Base-by-base conservation (phyloP, 2,329 filamentous ascomycete genomes). In the Alternaria alternata region DNA sequence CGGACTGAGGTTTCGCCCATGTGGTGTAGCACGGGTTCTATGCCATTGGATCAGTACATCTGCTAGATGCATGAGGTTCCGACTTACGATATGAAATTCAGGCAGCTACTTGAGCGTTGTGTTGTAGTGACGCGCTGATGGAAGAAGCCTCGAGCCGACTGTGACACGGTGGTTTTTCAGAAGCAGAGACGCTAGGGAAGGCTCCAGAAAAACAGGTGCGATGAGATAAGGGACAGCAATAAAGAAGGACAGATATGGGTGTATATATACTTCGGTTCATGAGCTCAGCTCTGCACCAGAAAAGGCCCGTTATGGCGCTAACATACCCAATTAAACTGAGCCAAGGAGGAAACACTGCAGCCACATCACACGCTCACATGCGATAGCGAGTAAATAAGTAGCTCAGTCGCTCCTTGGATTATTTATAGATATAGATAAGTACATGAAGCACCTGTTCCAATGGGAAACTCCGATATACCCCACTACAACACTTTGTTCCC, bases 161-260 rank as follows among this genome's bases (percentile, higher is more conserved):
- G 5, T 3, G 16, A 16, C 1, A n/a, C 14, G 16, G 16, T 16
- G 6, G 12, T n/a, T 12, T 12, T 36, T 36, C 6, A 16, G 5
- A 5, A 16, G 12, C 16, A 36, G 34, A 7, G 5, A 16, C 12
- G 3, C 12, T 36, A 1, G 14, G 12, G 5, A 16, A 36, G n/a
- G 5, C 7, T 16, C 14, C 2, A 18, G 16, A 1, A 22, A 0
- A 5, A 5, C 22, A 22, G 4, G 1, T 22, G 0, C 0, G 1
- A 4, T 22, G 22, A 1, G 22, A 7, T 36, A 12, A 36, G 16
- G 16, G 6, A 38, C 3, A 38, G n/a, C 7, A 18, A 38, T 4
- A 38, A 4, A n/a, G 7, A 18, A 38, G 4, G 16, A 38, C 7
- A 4, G n/a, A 18, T 38, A 18, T 18, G n/a, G 4, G 8, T 5